phyloP scores from a whole-genome alignment of 2,329 filamentous ascomycete genomes.

The Ophiostoma sp. region DNA sequence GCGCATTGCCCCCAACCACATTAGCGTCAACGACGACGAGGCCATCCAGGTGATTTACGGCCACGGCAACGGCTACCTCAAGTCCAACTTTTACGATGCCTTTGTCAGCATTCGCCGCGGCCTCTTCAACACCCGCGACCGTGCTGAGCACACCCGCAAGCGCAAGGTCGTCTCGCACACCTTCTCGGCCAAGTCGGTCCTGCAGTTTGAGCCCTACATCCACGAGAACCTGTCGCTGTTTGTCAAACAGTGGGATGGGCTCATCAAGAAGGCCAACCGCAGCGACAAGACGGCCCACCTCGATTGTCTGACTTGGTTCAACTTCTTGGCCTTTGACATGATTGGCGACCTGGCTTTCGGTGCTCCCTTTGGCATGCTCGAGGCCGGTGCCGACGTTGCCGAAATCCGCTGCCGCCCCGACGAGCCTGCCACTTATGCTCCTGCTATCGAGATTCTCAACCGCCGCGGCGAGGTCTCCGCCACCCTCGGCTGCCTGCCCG shows the following conservation, averaged over 20 bases:
- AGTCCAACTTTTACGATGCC: constrained; percentile 81
- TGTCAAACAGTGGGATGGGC: constrained; percentile 68
- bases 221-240: constrained; percentile 75
- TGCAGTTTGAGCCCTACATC: constrained; percentile 87
- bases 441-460: constrained; percentile 86
- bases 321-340: constrained; percentile 59
- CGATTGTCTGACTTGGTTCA: constrained; percentile 80
- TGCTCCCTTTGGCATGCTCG: constrained; percentile 79
- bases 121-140: constrained; percentile 85
- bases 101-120: constrained; percentile 85
- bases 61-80: constrained; percentile 73
- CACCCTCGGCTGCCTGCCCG: constrained; percentile 72
- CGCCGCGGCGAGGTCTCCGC: constrained; percentile 82
- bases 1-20: constrained; percentile 79
- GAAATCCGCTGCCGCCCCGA: constrained; percentile 66
- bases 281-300: constrained; percentile 61
- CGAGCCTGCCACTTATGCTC: constrained; percentile 65
- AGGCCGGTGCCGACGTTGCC: constrained; percentile 71
- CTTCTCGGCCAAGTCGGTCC: constrained; percentile 77
- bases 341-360: constrained; percentile 67
- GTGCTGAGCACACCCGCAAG: constrained; percentile 81
- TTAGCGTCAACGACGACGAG: constrained; percentile 77
- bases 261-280: constrained; percentile 50
- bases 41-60: constrained; percentile 78
- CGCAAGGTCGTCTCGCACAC: constrained; percentile 86